Evolutionary conservation across 106 monocot species (phyloP).

Genomic region (Acanthochlamys bracteata): DNA sequence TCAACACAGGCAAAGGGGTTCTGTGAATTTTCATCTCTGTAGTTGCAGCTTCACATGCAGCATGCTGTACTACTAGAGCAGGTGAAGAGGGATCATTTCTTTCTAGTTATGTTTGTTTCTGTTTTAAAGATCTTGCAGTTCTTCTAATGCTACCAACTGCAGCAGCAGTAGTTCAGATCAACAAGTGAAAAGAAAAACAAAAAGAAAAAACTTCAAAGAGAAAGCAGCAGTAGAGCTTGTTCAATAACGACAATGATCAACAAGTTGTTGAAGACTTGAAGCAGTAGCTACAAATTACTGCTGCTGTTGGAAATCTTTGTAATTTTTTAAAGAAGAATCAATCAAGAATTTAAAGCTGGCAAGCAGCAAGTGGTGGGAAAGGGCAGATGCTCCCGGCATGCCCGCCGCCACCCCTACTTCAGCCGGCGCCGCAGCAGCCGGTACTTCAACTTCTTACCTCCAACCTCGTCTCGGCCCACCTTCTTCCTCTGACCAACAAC

Average conservation of each 20-base stretch:
- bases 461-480: constrained; percentile 35
- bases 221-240: background rate
- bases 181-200: too few relatives aligned
- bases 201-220: too few relatives aligned
- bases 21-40: too few relatives aligned
- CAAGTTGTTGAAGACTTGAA: background rate
- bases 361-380: constrained; percentile 64
- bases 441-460: constrained; percentile 20
- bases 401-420: constrained; percentile 19
- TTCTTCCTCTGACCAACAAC: constrained; percentile 4
- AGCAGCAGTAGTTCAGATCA: too few relatives aligned
- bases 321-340: background rate
- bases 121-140: too few relatives aligned
- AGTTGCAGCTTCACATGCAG: too few relatives aligned
- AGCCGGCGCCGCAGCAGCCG: constrained; percentile 1
- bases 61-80: too few relatives aligned
- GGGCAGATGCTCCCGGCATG: constrained; percentile 31
- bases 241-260: background rate
- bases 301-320: background rate
- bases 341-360: constrained; percentile 23
- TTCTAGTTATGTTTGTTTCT: too few relatives aligned
- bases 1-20: too few relatives aligned
- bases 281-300: background rate
- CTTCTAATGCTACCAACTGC: too few relatives aligned
- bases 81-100: too few relatives aligned